Percentiles rank a stretch among this genome's conserved stretches.
Conservation (phyloP, 2,329 filamentous ascomycete genomes). For the Ophiostoma perfectum region DNA sequence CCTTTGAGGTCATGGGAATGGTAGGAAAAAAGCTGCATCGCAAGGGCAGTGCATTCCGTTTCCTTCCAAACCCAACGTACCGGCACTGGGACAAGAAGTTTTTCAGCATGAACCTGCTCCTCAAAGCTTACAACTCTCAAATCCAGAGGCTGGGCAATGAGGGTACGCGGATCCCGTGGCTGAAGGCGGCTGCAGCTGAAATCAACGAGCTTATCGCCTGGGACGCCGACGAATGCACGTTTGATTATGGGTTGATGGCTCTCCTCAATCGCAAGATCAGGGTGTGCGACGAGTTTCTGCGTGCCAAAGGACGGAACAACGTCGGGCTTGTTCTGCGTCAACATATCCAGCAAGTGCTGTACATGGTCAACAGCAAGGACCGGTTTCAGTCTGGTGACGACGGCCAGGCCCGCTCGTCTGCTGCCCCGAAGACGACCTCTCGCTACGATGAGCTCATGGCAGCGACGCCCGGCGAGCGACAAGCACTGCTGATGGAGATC, state of each 20-base stretch:
- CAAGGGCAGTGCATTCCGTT: constrained; percentile 45
- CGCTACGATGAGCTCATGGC: background rate
- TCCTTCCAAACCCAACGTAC: constrained; percentile 52
- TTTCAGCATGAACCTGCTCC: constrained; percentile 40
- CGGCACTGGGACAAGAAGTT: constrained; percentile 50
- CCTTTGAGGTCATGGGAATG: constrained; percentile 57
- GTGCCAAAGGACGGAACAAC: constrained; percentile 30
- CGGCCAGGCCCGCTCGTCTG: background rate
- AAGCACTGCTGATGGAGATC: constrained; percentile 1
- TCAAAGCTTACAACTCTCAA: background rate
- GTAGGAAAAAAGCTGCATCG: constrained; percentile 47
- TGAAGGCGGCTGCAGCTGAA: background rate
- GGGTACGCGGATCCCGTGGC: background rate
- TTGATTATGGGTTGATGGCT: constrained; percentile 31
- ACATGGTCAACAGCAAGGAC: constrained; percentile 39
- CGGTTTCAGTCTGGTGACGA: no score
- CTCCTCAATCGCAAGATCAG: constrained; percentile 40
- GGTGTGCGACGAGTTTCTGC: constrained; percentile 42
- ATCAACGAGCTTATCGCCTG: background rate
- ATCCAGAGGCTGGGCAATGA: background rate
- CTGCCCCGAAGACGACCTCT: background rate
- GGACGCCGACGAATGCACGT: no score
- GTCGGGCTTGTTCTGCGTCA: constrained; percentile 45
- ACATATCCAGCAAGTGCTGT: constrained; percentile 46
- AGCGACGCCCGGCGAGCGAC: background rate